Evolutionary conservation across 768 basidiomycete genomes (phyloP), one percentile per base, ranked within the genome.

Genomic region (Agaricus sinodeliciosus): DNA sequence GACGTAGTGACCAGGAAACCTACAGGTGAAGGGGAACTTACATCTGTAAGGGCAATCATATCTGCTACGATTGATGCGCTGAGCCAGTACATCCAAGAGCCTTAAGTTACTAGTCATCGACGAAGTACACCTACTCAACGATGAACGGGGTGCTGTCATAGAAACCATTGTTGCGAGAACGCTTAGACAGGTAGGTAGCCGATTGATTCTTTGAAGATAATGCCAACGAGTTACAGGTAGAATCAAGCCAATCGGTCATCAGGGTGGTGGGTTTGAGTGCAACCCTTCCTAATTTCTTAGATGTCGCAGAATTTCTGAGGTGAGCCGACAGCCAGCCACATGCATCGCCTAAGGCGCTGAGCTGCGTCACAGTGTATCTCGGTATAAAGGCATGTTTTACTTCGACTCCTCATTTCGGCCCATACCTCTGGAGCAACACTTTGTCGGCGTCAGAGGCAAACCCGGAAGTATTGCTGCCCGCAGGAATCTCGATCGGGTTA

Each of bases 1-100:
- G 96, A 98, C 59, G 96, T 99, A 0, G 96, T 99, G 2, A 99
- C 96, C 8, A 75, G 96, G 56, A 98, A 96, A 65, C 93, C 95
- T 0, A 93, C 89, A 0, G 94, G 94, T 7, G 96, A 98, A 70
- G 95, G 94, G 11, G 94, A 98, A 65, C 73, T 98, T n/a, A 90
- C 90, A 31, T 87, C 91, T 47, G 94, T 94, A 57, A 51, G 86
- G 66, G 41, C 31, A 5, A 16, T 12, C 9, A 3, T 51, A 13
- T 53, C 12, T 22, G 26, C 13, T 18, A 31, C 16, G 26, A 35
- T 35, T 16, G 27, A 25, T 31, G 25, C 48, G 28, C 43, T 26
- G 13, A 45, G 42, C 1, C 19, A 49, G 47, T 25, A 47, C 27
- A 11, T 34, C 28, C 37, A 18, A 97, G 95, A 87, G 81, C 70